phyloP scores from a whole-genome alignment of 179 eudicot genomes.

The Heliamphora pulchella region DNA sequence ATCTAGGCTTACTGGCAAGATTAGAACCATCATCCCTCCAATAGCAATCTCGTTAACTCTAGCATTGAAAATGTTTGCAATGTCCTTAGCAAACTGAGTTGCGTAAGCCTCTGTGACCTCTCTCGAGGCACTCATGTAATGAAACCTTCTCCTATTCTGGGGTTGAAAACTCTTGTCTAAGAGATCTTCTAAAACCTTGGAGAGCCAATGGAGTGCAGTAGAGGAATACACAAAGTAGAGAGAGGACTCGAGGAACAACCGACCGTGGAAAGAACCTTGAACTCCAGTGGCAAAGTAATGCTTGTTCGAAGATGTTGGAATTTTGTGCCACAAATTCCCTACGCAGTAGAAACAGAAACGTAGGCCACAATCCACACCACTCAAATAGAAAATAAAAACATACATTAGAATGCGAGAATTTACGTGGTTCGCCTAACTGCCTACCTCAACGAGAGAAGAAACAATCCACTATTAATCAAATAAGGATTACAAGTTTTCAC shows the following conservation, averaged over 20 bases:
- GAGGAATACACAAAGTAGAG: constrained; percentile 27
- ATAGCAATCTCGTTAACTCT: constrained; percentile 43
- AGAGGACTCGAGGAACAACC: constrained; percentile 26
- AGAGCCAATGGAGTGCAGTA: constrained; percentile 28
- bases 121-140: constrained; percentile 34
- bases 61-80: constrained; percentile 39
- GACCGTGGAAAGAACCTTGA: constrained; percentile 27
- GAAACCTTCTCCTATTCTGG: constrained; percentile 50
- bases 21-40: constrained; percentile 50
- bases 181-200: constrained; percentile 37
- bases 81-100: constrained; percentile 42
- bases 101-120: constrained; percentile 44
- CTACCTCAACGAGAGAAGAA: too few species aligned
- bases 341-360: too few species aligned
- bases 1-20: constrained; percentile 14
- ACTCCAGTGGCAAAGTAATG: constrained; percentile 26
- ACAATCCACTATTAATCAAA: too few species aligned
- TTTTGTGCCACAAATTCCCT: too few species aligned
- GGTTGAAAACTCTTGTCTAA: constrained; percentile 34
- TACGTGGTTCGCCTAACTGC: too few species aligned
- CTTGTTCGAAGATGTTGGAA: constrained; percentile 13
- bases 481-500: too few species aligned
- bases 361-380: too few species aligned
- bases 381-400: too few species aligned
- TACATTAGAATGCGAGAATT: too few species aligned